These are phyloP conservation scores for Wickerhamiella musiphila DNA, from an alignment of 805 yeast genomes.

Conservation along the genomic window DNA sequence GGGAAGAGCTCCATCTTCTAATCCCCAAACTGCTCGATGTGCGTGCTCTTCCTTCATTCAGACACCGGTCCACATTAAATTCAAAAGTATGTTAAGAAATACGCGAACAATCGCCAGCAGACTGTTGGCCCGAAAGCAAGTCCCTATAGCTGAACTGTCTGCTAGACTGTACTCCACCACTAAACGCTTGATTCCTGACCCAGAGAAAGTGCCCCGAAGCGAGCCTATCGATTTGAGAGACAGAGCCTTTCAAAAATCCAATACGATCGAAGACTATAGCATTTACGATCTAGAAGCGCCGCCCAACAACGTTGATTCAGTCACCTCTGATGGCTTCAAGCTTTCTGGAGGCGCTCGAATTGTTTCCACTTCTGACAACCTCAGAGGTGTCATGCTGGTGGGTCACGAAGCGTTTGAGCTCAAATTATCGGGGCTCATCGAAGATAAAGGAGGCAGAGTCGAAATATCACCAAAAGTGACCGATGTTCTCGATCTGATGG, in stretches of 20 bases:
- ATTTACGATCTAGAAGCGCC: slow-evolving; percentile 30
- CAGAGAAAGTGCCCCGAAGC: slow-evolving; percentile 13
- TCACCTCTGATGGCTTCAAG: slow-evolving; percentile 39
- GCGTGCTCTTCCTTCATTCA: too few species aligned
- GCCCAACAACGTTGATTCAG: slow-evolving; percentile 32
- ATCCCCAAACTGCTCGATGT: too few species aligned
- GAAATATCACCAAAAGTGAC: slow-evolving; percentile 30
- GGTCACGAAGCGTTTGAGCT: slow-evolving; percentile 44
- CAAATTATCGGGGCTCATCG: slow-evolving; percentile 24
- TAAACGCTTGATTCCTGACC: slow-evolving; percentile 14
- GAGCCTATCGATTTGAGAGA: slow-evolving; percentile 12
- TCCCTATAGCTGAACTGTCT: not conserved
- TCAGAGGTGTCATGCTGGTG: slow-evolving; percentile 18
- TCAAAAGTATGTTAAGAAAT: too few species aligned
- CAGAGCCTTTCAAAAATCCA: slow-evolving; percentile 14
- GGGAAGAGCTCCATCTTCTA: too few species aligned
- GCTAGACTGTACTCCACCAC: too few species aligned
- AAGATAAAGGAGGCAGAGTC: slow-evolving; percentile 43
- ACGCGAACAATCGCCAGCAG: not conserved
- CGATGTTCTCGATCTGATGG: slow-evolving; percentile 33
- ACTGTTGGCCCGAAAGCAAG: not conserved
- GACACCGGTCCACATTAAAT: too few species aligned
- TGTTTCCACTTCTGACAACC: slow-evolving; percentile 17
- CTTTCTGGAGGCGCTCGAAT: slow-evolving; percentile 34
- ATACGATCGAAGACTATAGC: slow-evolving; percentile 24